These are phyloP conservation scores for Backusella tuberculispora DNA, from an alignment of 192 early-diverging fungal species.

Conservation along the genomic window DNA sequence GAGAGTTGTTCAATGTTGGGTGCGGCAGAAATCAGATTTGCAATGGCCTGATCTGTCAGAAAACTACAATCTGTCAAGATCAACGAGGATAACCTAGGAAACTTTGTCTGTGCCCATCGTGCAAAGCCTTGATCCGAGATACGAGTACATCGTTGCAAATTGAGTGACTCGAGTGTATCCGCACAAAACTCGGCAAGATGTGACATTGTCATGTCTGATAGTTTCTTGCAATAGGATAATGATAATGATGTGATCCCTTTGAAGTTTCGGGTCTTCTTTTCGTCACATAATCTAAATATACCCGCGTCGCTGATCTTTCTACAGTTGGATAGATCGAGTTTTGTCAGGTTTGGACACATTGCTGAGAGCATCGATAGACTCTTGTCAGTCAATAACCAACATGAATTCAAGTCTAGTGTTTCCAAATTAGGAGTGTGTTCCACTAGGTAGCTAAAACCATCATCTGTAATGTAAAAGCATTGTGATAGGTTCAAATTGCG, in stretches of 20 bases:
- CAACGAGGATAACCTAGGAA: conserved; percentile 54
- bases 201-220: conserved; percentile 64
- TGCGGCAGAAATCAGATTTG: conserved; percentile 54
- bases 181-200: conserved; percentile 51
- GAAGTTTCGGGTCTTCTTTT: not conserved
- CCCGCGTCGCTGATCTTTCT: conserved; percentile 72
- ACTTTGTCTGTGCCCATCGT: conserved; percentile 44
- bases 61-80: conserved; percentile 78
- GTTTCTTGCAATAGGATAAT: conserved; percentile 78
- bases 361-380: conserved; percentile 54
- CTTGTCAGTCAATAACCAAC: conserved; percentile 75
- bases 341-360: conserved; percentile 49
- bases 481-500: conserved; percentile 58
- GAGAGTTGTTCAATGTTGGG: conserved; percentile 57
- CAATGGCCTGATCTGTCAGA: conserved; percentile 67
- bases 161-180: conserved; percentile 58
- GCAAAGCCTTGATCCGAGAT: conserved; percentile 69
- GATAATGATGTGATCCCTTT: conserved; percentile 45
- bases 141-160: conserved; percentile 79
- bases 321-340: conserved; percentile 79
- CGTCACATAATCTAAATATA: conserved; percentile 51
- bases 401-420: conserved; percentile 59
- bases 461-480: conserved; percentile 75
- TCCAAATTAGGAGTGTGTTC: conserved; percentile 45
- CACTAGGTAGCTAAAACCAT: conserved; percentile 52